Percentiles rank a stretch among this genome's conserved stretches.
These are phyloP conservation scores for Orbilia javanica DNA, from an alignment of 2,329 filamentous ascomycete genomes.

Conservation along the genomic window DNA sequence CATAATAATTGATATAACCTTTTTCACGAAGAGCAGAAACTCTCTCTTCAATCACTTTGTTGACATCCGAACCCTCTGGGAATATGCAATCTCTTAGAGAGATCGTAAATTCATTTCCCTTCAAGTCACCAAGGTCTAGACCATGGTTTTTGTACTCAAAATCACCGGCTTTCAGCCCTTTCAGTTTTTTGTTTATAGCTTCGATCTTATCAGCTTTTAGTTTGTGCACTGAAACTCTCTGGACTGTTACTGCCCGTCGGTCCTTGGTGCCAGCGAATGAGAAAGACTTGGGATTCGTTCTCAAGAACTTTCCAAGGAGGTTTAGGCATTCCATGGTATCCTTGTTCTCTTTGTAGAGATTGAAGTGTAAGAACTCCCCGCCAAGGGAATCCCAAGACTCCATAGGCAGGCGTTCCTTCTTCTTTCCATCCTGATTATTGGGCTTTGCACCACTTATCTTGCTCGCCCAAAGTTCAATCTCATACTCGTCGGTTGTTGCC, in stretches of 20 bases:
- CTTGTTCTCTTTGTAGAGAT: constrained; percentile 95
- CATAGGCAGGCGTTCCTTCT: constrained; percentile 29
- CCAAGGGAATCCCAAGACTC: constrained; percentile 61
- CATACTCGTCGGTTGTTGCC: constrained; percentile 68
- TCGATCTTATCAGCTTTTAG: constrained; percentile 75
- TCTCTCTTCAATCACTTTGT: constrained; percentile 71
- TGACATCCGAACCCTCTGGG: constrained; percentile 61
- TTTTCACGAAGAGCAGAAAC: constrained; percentile 76
- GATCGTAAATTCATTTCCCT: constrained; percentile 92
- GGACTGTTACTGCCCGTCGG: constrained; percentile 84
- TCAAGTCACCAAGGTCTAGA: constrained; percentile 84
- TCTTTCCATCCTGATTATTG: constrained; percentile 60
- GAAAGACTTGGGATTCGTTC: constrained; percentile 74
- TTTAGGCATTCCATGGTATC: constrained; percentile 93
- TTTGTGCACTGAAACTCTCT: constrained; percentile 78
- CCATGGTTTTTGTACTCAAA: constrained; percentile 80
- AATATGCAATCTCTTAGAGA: constrained; percentile 87
- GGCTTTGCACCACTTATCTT: constrained; percentile 63
- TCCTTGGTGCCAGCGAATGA: constrained; percentile 93
- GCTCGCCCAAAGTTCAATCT: constrained; percentile 60
- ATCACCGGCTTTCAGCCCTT: constrained; percentile 75
- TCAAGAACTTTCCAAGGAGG: constrained; percentile 79
- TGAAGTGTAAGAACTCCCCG: constrained; percentile 90
- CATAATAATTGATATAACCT: constrained; percentile 98
- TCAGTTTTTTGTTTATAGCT: constrained; percentile 72